Percentiles rank a stretch among this genome's conserved stretches.
These are phyloP conservation scores for Speleostelium caveatum DNA, from an alignment of 78 protist genomes.

Conservation along the genomic window DNA sequence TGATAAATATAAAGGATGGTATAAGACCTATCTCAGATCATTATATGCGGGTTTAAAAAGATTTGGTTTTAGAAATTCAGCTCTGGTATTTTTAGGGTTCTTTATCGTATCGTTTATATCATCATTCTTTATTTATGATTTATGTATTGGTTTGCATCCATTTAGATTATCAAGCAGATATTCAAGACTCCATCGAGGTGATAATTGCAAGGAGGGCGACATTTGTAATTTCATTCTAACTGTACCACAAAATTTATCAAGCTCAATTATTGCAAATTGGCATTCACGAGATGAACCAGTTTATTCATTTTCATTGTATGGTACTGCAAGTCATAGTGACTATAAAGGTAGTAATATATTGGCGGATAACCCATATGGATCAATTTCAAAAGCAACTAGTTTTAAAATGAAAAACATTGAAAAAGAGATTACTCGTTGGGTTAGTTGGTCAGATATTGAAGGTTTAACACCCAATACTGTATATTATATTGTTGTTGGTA, in stretches of 20 bases:
- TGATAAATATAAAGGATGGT: not conserved
- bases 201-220: constrained; percentile 30
- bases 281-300: constrained; percentile 34
- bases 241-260: constrained; percentile 55
- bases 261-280: constrained; percentile 22
- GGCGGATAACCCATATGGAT: constrained; percentile 23
- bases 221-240: constrained; percentile 64
- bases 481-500: constrained; percentile 22
- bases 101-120: constrained; percentile 8
- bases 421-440: constrained; percentile 24
- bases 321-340: not conserved
- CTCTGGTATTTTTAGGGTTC: not conserved
- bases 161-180: constrained; percentile 41
- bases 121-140: constrained; percentile 3
- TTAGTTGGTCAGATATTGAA: constrained; percentile 42
- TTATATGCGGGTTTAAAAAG: not conserved
- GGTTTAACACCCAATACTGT: constrained; percentile 6
- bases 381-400: not conserved
- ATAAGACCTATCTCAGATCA: not conserved
- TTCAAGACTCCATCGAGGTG: constrained; percentile 34
- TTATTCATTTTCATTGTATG: constrained; percentile 13
- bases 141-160: constrained; percentile 64
- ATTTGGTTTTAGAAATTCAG: not conserved
- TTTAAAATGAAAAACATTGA: constrained; percentile 41
- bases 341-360: not conserved